These are phyloP conservation scores for Gonium pectorale DNA, from an alignment of 139 green algal species.

Conservation along the genomic window DNA sequence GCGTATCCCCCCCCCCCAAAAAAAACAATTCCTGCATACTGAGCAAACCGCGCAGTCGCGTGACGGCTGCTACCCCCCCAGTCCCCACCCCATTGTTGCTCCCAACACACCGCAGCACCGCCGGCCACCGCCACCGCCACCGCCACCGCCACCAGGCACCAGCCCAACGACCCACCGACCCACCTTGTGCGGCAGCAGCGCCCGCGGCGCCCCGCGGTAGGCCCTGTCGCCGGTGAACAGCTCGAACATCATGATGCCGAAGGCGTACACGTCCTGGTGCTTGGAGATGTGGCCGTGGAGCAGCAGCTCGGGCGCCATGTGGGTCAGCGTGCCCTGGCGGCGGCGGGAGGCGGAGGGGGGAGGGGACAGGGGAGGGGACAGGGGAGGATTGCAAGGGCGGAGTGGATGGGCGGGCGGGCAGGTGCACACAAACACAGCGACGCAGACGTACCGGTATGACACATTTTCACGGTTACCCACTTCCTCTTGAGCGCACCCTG, in stretches of 20 bases:
- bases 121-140: not conserved
- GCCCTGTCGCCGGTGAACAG: slow-evolving; percentile 33
- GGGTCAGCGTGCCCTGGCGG: slow-evolving; percentile 29
- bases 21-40: no score
- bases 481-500: no score
- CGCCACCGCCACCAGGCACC: not conserved
- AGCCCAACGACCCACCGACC: not conserved
- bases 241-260: slow-evolving; percentile 41
- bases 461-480: no score
- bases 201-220: not conserved
- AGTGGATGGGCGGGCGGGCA: not conserved
- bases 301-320: slow-evolving; percentile 34
- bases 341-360: no score
- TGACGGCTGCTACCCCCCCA: not conserved
- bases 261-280: not conserved
- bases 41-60: no score
- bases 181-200: slow-evolving; percentile 19
- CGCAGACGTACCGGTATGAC: no score
- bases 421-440: no score
- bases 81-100: not conserved
- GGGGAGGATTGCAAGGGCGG: not conserved
- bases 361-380: not conserved
- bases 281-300: slow-evolving; percentile 34
- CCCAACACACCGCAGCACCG: no score
- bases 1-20: no score